Evolutionary conservation across 2,329 filamentous ascomycete genomes (phyloP).

Genomic region (Alternaria ethzedia): DNA sequence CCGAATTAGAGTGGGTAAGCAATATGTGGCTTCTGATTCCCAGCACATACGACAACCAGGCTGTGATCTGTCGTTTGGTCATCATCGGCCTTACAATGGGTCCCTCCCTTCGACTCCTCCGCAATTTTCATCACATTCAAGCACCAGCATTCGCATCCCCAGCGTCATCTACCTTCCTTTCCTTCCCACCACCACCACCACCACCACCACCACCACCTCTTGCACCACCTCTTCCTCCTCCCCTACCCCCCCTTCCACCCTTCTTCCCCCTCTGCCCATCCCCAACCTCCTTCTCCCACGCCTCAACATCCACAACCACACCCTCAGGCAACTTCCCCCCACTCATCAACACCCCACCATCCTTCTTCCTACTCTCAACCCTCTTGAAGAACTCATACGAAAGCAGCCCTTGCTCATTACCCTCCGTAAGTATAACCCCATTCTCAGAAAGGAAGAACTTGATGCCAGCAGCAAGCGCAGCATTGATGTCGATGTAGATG

Average conservation of each 20-base stretch:
- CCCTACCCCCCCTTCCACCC: conserved; percentile 30
- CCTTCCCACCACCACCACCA: conserved; percentile 27
- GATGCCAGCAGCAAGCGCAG: conserved; percentile 66
- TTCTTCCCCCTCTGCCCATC: conserved; percentile 26
- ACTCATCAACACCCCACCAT: conserved; percentile 71
- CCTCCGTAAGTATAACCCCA: conserved; percentile 55
- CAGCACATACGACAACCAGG: neutral
- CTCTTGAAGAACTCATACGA: conserved; percentile 67
- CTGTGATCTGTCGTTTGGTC: neutral
- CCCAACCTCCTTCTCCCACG: conserved; percentile 42
- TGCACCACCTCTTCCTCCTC: conserved; percentile 26
- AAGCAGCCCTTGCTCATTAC: conserved; percentile 54
- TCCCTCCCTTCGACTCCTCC: neutral
- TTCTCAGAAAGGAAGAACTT: conserved; percentile 72
- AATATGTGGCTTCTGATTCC: neutral
- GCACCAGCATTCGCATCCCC: conserved; percentile 28
- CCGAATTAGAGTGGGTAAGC: neutral
- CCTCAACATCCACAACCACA: conserved; percentile 46
- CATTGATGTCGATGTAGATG: conserved; percentile 75
- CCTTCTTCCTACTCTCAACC: conserved; percentile 68
- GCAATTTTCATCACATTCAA: conserved; percentile 2
- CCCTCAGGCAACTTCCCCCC: conserved; percentile 65
- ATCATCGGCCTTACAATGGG: neutral
- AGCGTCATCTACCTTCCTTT: conserved; percentile 30
- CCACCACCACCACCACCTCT: conserved; percentile 21